Conservation (phyloP, 1,284 basidiomycete genomes). For the Phaffia rhodozyma region DNA sequence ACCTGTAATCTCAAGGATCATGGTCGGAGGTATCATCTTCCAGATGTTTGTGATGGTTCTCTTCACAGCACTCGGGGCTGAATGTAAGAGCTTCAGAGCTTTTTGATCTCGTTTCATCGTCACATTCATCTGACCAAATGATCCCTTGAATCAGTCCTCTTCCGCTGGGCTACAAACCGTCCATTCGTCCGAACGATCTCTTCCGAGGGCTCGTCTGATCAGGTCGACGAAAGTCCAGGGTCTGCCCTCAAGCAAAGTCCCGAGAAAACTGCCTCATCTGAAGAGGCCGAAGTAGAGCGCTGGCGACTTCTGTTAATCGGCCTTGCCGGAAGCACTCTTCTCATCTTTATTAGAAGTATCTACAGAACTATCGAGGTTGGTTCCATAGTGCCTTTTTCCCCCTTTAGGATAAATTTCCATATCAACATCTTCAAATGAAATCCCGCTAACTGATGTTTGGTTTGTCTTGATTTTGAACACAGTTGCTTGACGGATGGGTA, state of each 20-base stretch:
- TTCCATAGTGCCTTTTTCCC: constrained; percentile 19
- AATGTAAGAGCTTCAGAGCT: constrained; percentile 16
- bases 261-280: background rate
- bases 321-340: constrained; percentile 24
- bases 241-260: background rate
- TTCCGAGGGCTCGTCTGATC: background rate
- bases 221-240: background rate
- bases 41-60: constrained; percentile 30
- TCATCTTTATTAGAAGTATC: constrained; percentile 29
- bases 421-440: no score
- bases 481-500: background rate
- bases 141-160: constrained; percentile 16
- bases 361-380: constrained; percentile 33
- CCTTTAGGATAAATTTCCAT: background rate
- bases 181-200: constrained; percentile 19
- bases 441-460: background rate
- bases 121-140: background rate
- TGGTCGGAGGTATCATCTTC: constrained; percentile 27
- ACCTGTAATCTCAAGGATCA: constrained; percentile 12
- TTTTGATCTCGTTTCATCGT: background rate
- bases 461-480: background rate
- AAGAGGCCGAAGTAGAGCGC: background rate
- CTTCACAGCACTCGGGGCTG: constrained; percentile 25
- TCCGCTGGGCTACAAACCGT: constrained; percentile 23
- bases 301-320: constrained; percentile 16